Conservation (phyloP, 768 basidiomycete genomes). For the Collybiopsis luxurians region DNA sequence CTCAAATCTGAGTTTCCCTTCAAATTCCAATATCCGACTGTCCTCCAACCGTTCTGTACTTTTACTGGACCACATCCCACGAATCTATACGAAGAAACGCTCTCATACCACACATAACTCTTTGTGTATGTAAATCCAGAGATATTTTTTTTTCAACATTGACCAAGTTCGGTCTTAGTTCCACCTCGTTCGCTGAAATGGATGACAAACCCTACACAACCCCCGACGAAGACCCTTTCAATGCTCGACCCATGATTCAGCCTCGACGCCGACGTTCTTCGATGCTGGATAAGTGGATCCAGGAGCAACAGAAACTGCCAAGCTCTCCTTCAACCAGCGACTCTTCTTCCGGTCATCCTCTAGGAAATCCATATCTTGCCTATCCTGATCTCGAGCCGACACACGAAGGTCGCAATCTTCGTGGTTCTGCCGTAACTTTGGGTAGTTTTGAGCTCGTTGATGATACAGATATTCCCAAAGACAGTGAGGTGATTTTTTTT, state of each 20-base stretch:
- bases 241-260: constrained; percentile 31
- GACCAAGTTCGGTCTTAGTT: too few relatives aligned
- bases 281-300: constrained; percentile 53
- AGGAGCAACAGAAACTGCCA: constrained; percentile 38
- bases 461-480: constrained; percentile 46
- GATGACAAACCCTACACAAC: constrained; percentile 46
- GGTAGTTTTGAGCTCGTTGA: constrained; percentile 49
- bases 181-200: too few relatives aligned
- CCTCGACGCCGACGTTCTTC: constrained; percentile 43
- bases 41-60: constrained; percentile 1
- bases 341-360: constrained; percentile 13
- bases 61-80: background rate
- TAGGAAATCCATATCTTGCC: constrained; percentile 36
- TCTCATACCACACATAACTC: background rate
- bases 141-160: too few relatives aligned
- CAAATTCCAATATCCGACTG: background rate
- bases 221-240: constrained; percentile 52
- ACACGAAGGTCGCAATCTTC: constrained; percentile 14
- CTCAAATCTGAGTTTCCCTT: background rate
- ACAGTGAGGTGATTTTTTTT: constrained; percentile 14
- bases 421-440: constrained; percentile 32
- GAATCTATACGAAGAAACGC: background rate
- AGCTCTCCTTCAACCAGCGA: constrained; percentile 7
- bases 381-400: constrained; percentile 36
- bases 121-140: background rate